Evolutionary conservation across 768 basidiomycete species (phyloP), one percentile per base, ranked within the genome.

Genomic region (Naganishia kalamii): DNA sequence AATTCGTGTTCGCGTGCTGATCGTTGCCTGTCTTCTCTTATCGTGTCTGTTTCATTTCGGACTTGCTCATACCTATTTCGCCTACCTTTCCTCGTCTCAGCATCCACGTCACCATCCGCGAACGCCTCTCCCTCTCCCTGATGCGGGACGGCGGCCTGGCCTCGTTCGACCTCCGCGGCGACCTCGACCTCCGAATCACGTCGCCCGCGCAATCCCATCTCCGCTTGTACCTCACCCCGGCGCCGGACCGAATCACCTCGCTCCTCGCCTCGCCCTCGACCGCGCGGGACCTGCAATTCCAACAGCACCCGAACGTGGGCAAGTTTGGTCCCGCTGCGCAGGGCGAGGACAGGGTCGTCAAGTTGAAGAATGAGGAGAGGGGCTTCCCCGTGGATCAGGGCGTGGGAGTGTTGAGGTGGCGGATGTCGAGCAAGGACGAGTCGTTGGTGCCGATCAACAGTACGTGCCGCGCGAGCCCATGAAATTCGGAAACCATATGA

Each of bases 261-360:
- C 81, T 97, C 62, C 80, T 81, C 17, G 84, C 97, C 25, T 70
- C 73, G 0, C 79, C 83, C 0, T 80, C 81, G 12, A 84, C 85
- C 67, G 84, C 87, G 64, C 80, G 81, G 63, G 86, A 84, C 41
- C 79, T 97, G 46, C 92, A 94, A 77, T 96, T 94, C 84, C 97
- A 97, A 79, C 92, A 96, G 70, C 96, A 97, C 72, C 94, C 94
- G 7, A 88, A 96, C 66, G 89, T 97, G 15, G 88, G 86, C 65
- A 94, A 92, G 79, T 90, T 93, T 67, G 61, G 61, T 17, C 81
- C 80, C 0, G 85, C 87, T 12, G 84, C 85, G 6, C 10, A 65
- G 0, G 72, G 71, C 65, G 80, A 80, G 77, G 87, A 84, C 3
- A 82, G 88, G 41, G 77, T 87, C 21, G 82, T 98, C 44, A 86